Conservation (phyloP, 1,284 basidiomycete species). For the Cutaneotrichosporon sp. region DNA sequence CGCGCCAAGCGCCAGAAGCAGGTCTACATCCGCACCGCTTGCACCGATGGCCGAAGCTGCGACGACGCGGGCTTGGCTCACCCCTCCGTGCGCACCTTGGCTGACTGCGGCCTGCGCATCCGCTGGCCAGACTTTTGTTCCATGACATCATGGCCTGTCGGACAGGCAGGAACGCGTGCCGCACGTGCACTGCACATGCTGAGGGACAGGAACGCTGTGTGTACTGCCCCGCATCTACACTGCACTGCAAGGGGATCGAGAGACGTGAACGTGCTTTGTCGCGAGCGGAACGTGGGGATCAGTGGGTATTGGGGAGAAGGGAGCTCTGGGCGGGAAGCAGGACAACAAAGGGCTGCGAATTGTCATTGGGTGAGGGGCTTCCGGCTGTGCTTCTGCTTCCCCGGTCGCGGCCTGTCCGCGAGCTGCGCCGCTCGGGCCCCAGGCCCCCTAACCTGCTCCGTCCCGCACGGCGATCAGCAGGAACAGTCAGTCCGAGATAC, state of each 20-base stretch:
- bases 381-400: not conserved
- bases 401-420: not conserved
- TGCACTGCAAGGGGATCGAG: too few relatives aligned
- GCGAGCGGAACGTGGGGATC: too few relatives aligned
- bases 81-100: not conserved
- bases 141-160: not conserved
- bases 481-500: not conserved
- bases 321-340: too few relatives aligned
- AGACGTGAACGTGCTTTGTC: too few relatives aligned
- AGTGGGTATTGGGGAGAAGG: too few relatives aligned
- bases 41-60: not conserved
- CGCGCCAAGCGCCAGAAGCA: not conserved
- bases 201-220: not conserved
- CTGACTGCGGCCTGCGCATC: not conserved
- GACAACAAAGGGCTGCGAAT: too few relatives aligned
- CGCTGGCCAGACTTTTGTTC: not conserved
- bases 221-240: not conserved
- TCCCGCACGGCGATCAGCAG: not conserved
- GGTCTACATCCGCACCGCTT: not conserved
- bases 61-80: not conserved
- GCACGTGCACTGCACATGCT: constrained; percentile 1
- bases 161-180: not conserved
- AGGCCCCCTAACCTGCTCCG: too few relatives aligned
- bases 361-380: too few relatives aligned
- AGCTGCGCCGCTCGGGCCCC: not conserved